Evolutionary conservation across 2,329 filamentous ascomycete species (phyloP).

Genomic region (Sporothrix dimorphospora): DNA sequence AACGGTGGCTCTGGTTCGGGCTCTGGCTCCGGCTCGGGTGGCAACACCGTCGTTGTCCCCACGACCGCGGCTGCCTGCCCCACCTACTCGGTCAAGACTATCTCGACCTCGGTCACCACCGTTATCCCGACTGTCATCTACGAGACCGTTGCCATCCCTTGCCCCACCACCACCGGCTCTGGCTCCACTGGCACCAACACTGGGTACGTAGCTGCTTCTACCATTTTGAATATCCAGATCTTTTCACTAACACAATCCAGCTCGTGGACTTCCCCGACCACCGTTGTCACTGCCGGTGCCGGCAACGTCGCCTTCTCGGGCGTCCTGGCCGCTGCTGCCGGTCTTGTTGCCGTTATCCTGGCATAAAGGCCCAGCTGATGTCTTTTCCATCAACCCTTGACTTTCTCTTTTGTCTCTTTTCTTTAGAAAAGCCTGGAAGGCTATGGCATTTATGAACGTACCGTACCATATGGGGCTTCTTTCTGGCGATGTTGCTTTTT

Average conservation of each 20-base stretch:
- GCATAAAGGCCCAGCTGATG: constrained; percentile 48
- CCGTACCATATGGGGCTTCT: constrained; percentile 37
- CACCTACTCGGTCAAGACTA: constrained; percentile 51
- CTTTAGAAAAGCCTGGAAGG: constrained; percentile 47
- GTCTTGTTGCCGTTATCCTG: constrained; percentile 57
- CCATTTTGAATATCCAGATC: not conserved
- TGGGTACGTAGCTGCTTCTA: constrained; percentile 40
- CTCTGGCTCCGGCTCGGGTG: constrained; percentile 2
- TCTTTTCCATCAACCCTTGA: constrained; percentile 15
- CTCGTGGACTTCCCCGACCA: constrained; percentile 36
- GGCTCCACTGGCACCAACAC: constrained; percentile 39
- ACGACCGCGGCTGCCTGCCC: constrained; percentile 40
- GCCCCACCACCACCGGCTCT: constrained; percentile 38
- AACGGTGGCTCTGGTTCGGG: not conserved
- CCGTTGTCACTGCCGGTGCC: constrained; percentile 55
- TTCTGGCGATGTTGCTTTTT: constrained; percentile 39
- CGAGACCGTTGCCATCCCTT: constrained; percentile 50
- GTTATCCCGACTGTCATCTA: constrained; percentile 59
- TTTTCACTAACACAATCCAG: constrained; percentile 30
- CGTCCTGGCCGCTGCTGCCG: constrained; percentile 58
- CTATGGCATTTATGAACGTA: constrained; percentile 40
- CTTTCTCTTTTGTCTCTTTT: constrained; percentile 38
- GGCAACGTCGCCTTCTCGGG: constrained; percentile 57
- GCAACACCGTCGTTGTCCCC: constrained; percentile 35
- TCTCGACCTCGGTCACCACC: constrained; percentile 60